These are phyloP conservation scores for Wickerhamomyces subpelliculosus DNA, from an alignment of 805 yeast species.

Conservation along the genomic window DNA sequence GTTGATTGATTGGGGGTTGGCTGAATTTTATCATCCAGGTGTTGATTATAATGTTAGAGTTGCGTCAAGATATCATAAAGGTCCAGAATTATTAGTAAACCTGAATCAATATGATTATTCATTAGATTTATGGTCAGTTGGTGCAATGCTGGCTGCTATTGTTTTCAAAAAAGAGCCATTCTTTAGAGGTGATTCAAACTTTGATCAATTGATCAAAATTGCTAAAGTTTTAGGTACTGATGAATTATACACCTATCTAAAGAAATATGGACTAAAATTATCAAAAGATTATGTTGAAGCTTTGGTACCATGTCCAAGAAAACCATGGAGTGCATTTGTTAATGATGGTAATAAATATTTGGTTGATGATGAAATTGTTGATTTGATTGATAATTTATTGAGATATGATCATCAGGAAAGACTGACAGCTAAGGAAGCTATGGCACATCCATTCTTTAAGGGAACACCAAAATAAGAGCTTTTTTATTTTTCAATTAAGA, in stretches of 20 bases:
- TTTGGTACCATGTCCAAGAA: slow-evolving; percentile 62
- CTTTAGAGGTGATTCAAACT: slow-evolving; percentile 85
- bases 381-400: slow-evolving; percentile 71
- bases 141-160: slow-evolving; percentile 88
- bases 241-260: slow-evolving; percentile 59
- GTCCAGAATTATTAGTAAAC: slow-evolving; percentile 85
- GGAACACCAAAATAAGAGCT: slow-evolving; percentile 12
- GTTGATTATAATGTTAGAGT: slow-evolving; percentile 90
- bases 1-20: slow-evolving; percentile 92
- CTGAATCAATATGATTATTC: slow-evolving; percentile 87
- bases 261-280: slow-evolving; percentile 63
- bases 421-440: slow-evolving; percentile 82
- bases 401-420: slow-evolving; percentile 86
- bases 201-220: slow-evolving; percentile 86
- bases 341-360: slow-evolving; percentile 63
- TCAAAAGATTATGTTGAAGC: slow-evolving; percentile 74
- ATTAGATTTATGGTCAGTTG: slow-evolving; percentile 89
- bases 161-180: slow-evolving; percentile 88
- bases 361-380: slow-evolving; percentile 65
- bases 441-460: slow-evolving; percentile 51
- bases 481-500: neutral
- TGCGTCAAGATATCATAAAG: slow-evolving; percentile 88
- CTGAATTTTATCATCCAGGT: slow-evolving; percentile 88
- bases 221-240: slow-evolving; percentile 85
- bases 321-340: slow-evolving; percentile 82